Conservation (phyloP, 495 filamentous ascomycete genomes). For the Terfezia claveryi region DNA sequence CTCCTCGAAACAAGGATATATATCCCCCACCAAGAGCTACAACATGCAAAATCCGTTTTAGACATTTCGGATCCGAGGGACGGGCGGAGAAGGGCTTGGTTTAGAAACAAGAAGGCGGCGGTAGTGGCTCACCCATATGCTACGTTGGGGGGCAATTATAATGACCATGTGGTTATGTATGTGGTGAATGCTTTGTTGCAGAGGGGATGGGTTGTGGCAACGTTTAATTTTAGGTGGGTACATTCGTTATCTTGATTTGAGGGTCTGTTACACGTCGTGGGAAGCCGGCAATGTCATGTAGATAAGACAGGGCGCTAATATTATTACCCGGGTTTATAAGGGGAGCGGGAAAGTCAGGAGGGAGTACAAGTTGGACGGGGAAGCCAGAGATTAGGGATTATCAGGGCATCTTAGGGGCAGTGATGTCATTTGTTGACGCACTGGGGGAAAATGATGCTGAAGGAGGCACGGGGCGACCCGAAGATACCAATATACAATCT, state of each 20-base stretch:
- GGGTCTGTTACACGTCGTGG: no score
- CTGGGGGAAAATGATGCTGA: neutral
- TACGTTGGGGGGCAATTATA: slow-evolving; percentile 61
- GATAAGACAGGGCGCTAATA: neutral
- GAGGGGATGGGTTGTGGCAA: slow-evolving; percentile 52
- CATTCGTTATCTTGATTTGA: no score
- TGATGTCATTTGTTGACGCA: slow-evolving; percentile 2
- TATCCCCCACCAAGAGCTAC: slow-evolving; percentile 29
- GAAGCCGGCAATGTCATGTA: no score
- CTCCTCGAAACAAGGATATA: slow-evolving; percentile 63
- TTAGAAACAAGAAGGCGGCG: slow-evolving; percentile 27
- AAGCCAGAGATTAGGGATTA: slow-evolving; percentile 66
- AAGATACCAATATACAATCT: neutral
- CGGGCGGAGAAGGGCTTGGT: slow-evolving; percentile 20
- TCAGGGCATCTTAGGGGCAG: slow-evolving; percentile 42
- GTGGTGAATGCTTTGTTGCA: slow-evolving; percentile 39
- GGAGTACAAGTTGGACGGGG: slow-evolving; percentile 65
- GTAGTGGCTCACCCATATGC: slow-evolving; percentile 85
- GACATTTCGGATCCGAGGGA: slow-evolving; percentile 17
- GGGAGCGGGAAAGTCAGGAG: slow-evolving; percentile 53
- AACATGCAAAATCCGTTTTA: slow-evolving; percentile 17
- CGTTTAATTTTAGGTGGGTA: slow-evolving; percentile 76
- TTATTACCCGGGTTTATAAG: slow-evolving; percentile 18
- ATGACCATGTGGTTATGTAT: slow-evolving; percentile 53
- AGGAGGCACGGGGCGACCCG: slow-evolving; percentile 8